Conservation (phyloP, 2,329 filamentous ascomycete species). For the Aureobasidium melanogenum region DNA sequence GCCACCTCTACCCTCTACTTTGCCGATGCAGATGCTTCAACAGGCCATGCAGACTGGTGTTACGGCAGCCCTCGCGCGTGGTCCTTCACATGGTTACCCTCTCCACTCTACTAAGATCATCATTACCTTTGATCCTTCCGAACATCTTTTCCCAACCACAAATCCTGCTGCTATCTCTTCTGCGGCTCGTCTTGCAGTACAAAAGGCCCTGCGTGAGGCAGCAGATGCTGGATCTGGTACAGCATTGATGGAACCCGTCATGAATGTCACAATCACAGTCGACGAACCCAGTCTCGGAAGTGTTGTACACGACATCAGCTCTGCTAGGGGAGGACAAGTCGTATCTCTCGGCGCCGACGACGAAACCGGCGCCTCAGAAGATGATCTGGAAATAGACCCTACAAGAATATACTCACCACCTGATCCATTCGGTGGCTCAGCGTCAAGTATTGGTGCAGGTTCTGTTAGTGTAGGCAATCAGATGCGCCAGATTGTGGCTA, state of each 20-base stretch:
- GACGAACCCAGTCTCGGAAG: conserved; percentile 72
- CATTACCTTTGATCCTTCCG: conserved; percentile 56
- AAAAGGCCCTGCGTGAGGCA: conserved; percentile 57
- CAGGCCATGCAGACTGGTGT: conserved; percentile 65
- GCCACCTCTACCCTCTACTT: conserved; percentile 45
- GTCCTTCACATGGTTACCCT: conserved; percentile 71
- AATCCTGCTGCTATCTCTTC: conserved; percentile 60
- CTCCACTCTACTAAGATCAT: conserved; percentile 66
- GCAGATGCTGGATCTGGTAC: conserved; percentile 44
- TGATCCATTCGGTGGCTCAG: conserved; percentile 60
- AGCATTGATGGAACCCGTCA: conserved; percentile 82
- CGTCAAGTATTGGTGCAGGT: conserved; percentile 15
- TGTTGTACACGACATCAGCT: conserved; percentile 74
- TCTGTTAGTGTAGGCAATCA: conserved; percentile 24
- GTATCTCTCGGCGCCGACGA: conserved; percentile 56
- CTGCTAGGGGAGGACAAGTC: conserved; percentile 63
- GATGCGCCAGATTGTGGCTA: conserved; percentile 59
- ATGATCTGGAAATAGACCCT: conserved; percentile 51
- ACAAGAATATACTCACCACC: conserved; percentile 75
- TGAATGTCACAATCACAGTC: conserved; percentile 79
- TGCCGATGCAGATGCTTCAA: conserved; percentile 41
- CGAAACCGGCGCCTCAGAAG: not conserved
- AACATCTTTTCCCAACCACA: conserved; percentile 58
- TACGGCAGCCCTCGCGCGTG: conserved; percentile 73
- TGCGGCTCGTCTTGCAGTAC: conserved; percentile 59